These are phyloP conservation scores for Bacidia gigantensis DNA, from an alignment of 495 filamentous ascomycete genomes.

Conservation along the genomic window DNA sequence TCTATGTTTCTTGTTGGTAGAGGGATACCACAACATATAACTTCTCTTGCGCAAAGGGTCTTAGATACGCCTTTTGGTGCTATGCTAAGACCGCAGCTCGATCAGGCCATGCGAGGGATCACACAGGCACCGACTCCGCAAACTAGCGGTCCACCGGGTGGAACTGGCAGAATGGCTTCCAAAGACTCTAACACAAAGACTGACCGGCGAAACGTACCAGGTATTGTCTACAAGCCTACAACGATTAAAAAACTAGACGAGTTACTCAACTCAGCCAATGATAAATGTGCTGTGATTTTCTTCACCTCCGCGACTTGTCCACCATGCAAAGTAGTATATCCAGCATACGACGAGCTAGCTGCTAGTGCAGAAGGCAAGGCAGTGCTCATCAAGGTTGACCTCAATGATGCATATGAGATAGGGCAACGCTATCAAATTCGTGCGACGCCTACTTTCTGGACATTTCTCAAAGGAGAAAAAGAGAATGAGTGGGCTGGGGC, in stretches of 20 bases:
- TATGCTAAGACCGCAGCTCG: constrained; percentile 76
- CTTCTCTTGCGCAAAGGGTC: constrained; percentile 74
- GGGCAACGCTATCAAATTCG: constrained; percentile 50
- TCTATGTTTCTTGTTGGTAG: constrained; percentile 81
- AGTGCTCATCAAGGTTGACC: constrained; percentile 73
- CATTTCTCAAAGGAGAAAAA: constrained; percentile 63
- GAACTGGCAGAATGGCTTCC: constrained; percentile 16
- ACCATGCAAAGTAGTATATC: constrained; percentile 75
- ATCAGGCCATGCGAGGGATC: constrained; percentile 54
- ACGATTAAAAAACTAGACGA: constrained; percentile 44
- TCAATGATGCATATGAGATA: constrained; percentile 51
- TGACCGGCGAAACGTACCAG: constrained; percentile 7
- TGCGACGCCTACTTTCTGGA: constrained; percentile 83
- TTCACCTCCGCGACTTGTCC: constrained; percentile 82
- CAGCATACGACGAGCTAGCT: constrained; percentile 69
- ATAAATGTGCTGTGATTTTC: constrained; percentile 70
- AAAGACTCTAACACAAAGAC: constrained; percentile 9
- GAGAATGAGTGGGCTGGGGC: constrained; percentile 72
- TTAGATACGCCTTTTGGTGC: constrained; percentile 82
- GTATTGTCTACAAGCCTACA: constrained; percentile 38
- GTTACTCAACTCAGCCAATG: constrained; percentile 42
- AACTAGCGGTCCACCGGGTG: constrained; percentile 9
- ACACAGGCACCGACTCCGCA: constrained; percentile 37
- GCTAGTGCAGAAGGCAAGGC: constrained; percentile 55
- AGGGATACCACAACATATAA: constrained; percentile 78